Percentiles rank a stretch among this genome's conserved stretches.
Evolutionary conservation across 2,329 filamentous ascomycete species (phyloP).

Genomic region (Mariannaea sp.): DNA sequence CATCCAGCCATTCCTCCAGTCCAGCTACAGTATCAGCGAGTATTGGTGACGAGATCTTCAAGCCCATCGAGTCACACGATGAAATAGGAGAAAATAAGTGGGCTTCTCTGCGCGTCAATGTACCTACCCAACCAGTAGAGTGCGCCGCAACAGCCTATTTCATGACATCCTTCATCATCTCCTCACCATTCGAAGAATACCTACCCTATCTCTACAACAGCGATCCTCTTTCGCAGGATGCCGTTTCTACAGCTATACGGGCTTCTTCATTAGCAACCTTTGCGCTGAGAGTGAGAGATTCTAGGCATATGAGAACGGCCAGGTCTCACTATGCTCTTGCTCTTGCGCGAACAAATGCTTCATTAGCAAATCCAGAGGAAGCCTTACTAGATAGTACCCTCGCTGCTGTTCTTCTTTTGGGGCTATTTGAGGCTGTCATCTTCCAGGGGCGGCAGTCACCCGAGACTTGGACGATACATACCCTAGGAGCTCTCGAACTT

Average conservation of each 20-base stretch:
- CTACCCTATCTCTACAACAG: slow-evolving; percentile 25
- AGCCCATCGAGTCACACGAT: no score
- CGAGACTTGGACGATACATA: slow-evolving; percentile 36
- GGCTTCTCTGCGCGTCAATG: no score
- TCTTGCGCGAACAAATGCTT: slow-evolving; percentile 20
- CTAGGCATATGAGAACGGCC: slow-evolving; percentile 22
- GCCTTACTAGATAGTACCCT: slow-evolving; percentile 34
- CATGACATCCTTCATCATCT: slow-evolving; percentile 33
- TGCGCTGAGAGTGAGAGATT: slow-evolving; percentile 20
- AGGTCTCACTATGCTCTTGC: slow-evolving; percentile 30
- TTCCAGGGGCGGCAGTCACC: slow-evolving; percentile 30
- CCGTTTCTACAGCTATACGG: slow-evolving; percentile 30
- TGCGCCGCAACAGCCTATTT: slow-evolving; percentile 29
- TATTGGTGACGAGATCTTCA: no score
- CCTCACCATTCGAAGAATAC: slow-evolving; percentile 34
- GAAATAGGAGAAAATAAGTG: no score
- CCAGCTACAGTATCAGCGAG: no score
- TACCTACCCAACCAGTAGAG: slow-evolving; percentile 2
- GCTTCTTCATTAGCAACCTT: slow-evolving; percentile 35
- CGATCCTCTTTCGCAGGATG: slow-evolving; percentile 17
- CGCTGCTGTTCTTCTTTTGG: slow-evolving; percentile 35
- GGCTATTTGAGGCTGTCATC: slow-evolving; percentile 36
- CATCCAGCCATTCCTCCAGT: no score
- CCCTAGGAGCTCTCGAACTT: slow-evolving; percentile 33
- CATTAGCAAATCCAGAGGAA: slow-evolving; percentile 21